These are phyloP conservation scores for Termitomyces sp. DNA, from an alignment of 768 basidiomycete species.

Conservation along the genomic window DNA sequence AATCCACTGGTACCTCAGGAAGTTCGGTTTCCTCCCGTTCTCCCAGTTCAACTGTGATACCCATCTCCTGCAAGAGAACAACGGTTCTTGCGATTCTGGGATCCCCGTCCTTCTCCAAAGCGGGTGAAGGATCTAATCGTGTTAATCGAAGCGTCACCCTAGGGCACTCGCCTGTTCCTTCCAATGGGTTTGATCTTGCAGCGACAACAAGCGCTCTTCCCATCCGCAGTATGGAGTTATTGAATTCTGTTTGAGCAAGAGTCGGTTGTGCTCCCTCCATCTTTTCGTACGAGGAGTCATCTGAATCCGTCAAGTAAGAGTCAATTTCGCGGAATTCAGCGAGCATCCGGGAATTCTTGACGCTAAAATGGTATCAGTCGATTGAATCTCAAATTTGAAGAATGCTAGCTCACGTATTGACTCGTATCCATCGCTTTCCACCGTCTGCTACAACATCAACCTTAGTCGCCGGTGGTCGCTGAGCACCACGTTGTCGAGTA, in stretches of 20 bases:
- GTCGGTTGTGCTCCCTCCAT: conserved; percentile 40
- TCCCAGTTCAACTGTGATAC: conserved; percentile 62
- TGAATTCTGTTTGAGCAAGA: conserved; percentile 47
- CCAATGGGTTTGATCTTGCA: conserved; percentile 50
- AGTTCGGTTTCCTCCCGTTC: conserved; percentile 33
- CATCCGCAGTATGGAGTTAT: conserved; percentile 71
- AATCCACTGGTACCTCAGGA: conserved; percentile 4
- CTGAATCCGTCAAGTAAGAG: conserved; percentile 63
- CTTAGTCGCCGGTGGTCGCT: conserved; percentile 44
- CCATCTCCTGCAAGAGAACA: conserved; percentile 49
- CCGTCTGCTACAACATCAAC: conserved; percentile 78
- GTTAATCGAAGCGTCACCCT: conserved; percentile 61
- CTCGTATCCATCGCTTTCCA: conserved; percentile 73
- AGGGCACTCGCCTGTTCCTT: conserved; percentile 32
- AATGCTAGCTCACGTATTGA: conserved; percentile 69
- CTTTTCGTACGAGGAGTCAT: conserved; percentile 45
- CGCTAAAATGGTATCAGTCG: conserved; percentile 32
- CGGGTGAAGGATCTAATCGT: conserved; percentile 46
- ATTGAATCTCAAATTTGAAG: background rate
- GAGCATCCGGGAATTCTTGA: conserved; percentile 69
- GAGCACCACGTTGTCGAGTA: conserved; percentile 15
- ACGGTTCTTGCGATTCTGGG: conserved; percentile 60
- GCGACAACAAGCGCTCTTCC: conserved; percentile 63
- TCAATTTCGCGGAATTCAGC: conserved; percentile 84
- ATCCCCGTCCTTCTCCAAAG: conserved; percentile 29